Base-by-base conservation (phyloP, 768 basidiomycete genomes). In the Pulveroboletus sp. region DNA sequence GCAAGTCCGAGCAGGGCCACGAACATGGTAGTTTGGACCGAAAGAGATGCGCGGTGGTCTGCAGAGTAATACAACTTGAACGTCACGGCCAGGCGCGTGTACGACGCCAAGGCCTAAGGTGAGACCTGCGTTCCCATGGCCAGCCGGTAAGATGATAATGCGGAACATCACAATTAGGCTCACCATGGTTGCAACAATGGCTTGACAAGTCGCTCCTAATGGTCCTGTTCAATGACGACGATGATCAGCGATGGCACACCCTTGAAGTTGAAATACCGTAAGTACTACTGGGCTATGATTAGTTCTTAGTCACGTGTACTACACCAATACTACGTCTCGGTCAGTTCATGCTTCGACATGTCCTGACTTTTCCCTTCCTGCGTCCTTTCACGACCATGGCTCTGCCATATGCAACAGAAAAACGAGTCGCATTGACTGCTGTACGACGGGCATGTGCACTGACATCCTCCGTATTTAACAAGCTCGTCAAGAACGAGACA, bases 401-500 rank as follows among this genome's bases (percentile, higher is more conserved):
- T 4, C 59, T 71, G 5, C 61, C 76, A 44, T 84, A 82, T 60
- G 70, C 79, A 1, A 59, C 73, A 35, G 94, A 98, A 70, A 84
- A 86, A 56, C 77, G 82, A 59, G 77, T 97, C 50, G 94, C 92
- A 9, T 70, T 97, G 46, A 78, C 85, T 17, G 93, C 95, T 4
- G 94, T 97, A 31, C 79, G 90, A 16, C 72, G 94, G 32, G 94
- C 94, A 4, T 94, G 89, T 63, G 72, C 76, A 21, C 74, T 97
- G 52, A 94, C 94, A 2, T 80, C 85, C 3, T 79, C 85, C 2
- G 89, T 97, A 17, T 97, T 97, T 72, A 83, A 85, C 59, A 84
- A 81, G 43, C 79, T 97, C 45, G 84, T 91, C 54, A 85, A 82
- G 53, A 82, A 82, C 57, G 95, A 95, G 68, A 93, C 89, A 0